A percentile compares a stretch with the other conserved stretches of the same genome.
Conservation (phyloP, 108 stramenopile genomes). For the Phaeodactylum tricornutum region DNA sequence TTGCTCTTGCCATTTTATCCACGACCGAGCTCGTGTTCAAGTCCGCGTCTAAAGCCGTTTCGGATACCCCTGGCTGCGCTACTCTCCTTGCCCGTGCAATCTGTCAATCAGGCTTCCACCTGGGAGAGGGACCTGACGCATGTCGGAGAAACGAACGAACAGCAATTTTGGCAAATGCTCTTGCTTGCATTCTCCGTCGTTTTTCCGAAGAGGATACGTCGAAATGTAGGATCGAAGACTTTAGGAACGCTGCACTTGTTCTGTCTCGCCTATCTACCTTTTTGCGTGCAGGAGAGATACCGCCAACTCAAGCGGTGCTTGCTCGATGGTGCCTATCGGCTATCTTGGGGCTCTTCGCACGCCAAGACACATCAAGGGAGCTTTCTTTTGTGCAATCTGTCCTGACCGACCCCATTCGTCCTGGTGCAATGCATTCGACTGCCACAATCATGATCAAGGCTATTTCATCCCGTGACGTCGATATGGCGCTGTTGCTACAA, state of each 20-base stretch:
- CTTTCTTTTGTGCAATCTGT: too few relatives aligned
- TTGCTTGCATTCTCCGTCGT: neutral
- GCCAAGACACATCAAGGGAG: too few relatives aligned
- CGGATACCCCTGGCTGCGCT: neutral
- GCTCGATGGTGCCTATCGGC: too few relatives aligned
- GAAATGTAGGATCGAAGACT: neutral
- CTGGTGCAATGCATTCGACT: too few relatives aligned
- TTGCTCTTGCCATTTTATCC: neutral
- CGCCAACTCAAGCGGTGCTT: too few relatives aligned
- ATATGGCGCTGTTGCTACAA: slow-evolving; percentile 34
- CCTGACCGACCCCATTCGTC: too few relatives aligned
- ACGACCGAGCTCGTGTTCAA: neutral
- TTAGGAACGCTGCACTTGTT: neutral
- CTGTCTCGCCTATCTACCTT: too few relatives aligned
- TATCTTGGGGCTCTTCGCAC: too few relatives aligned
- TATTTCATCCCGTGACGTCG: slow-evolving; percentile 15
- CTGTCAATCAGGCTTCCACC: neutral
- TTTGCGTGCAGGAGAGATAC: too few relatives aligned
- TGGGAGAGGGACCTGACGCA: neutral
- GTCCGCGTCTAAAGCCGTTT: neutral
- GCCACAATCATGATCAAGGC: too few relatives aligned
- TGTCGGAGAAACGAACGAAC: slow-evolving; percentile 1
- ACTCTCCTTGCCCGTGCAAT: neutral
- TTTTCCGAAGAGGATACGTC: neutral
- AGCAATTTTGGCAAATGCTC: neutral